phyloP scores from a whole-genome alignment of 2,329 filamentous ascomycete species.

The Magnaporthiopsis incrustans region DNA sequence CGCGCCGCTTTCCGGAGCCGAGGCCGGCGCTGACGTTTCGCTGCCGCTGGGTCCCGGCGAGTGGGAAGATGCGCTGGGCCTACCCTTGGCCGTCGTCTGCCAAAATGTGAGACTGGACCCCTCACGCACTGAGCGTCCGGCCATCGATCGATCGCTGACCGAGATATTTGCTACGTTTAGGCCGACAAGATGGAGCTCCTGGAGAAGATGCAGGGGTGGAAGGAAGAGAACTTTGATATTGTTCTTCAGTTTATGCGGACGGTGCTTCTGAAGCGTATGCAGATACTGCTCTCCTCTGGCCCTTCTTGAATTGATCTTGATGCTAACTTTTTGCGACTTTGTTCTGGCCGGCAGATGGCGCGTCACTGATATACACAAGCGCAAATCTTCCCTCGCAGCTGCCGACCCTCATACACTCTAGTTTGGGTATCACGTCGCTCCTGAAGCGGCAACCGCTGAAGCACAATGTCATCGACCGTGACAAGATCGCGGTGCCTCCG shows the following conservation, averaged over 20 bases:
- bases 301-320: background rate
- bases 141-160: conserved; percentile 15
- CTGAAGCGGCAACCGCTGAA: conserved; percentile 72
- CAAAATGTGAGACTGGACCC: conserved; percentile 61
- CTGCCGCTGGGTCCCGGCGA: conserved; percentile 80
- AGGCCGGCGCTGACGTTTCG: conserved; percentile 42
- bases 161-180: conserved; percentile 29
- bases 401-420: conserved; percentile 74
- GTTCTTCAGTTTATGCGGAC: conserved; percentile 90
- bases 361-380: conserved; percentile 77
- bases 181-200: conserved; percentile 84
- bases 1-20: conserved; percentile 25
- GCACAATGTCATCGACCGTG: conserved; percentile 86
- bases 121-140: background rate
- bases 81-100: conserved; percentile 90
- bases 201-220: conserved; percentile 86
- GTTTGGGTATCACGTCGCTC: conserved; percentile 76
- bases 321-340: background rate
- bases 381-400: conserved; percentile 70
- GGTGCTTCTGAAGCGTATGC: conserved; percentile 73
- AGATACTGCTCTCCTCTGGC: conserved; percentile 5
- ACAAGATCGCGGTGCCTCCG: conserved; percentile 87
- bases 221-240: conserved; percentile 93
- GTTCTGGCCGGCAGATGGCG: conserved; percentile 53
- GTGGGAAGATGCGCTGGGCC: conserved; percentile 82